Evolutionary conservation across 495 filamentous ascomycete genomes (phyloP).

Genomic region (Penicillium coprophilum): DNA sequence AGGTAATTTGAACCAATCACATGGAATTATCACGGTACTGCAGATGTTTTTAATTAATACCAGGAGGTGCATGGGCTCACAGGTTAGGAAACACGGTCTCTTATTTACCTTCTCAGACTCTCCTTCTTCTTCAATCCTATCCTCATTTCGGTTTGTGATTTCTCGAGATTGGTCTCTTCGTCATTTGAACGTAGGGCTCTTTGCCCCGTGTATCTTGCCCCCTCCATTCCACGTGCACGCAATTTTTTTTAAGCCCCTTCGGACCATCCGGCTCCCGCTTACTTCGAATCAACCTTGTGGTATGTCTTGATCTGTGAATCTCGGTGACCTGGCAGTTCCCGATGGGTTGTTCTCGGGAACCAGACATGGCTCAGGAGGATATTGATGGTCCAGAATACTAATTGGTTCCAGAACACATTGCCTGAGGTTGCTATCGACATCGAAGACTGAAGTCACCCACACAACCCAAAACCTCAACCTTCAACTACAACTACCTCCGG

Average conservation of each 20-base stretch:
- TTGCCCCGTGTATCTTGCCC: slow-evolving; percentile 13
- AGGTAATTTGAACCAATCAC: background rate
- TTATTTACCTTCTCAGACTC: slow-evolving; percentile 16
- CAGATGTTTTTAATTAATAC: slow-evolving; percentile 16
- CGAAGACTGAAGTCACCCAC: background rate
- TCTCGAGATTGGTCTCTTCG: slow-evolving; percentile 7
- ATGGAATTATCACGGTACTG: background rate
- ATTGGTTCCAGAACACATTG: slow-evolving; percentile 7
- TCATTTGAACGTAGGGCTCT: slow-evolving; percentile 14
- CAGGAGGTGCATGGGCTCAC: slow-evolving; percentile 19
- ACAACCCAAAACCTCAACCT: background rate
- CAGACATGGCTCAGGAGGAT: background rate
- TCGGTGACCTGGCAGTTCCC: slow-evolving; percentile 1
- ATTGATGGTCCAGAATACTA: slow-evolving; percentile 12
- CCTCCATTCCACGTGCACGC: slow-evolving; percentile 30
- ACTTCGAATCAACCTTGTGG: slow-evolving; percentile 16
- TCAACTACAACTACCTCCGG: slow-evolving; percentile 7
- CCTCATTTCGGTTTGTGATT: background rate
- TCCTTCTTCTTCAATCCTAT: slow-evolving; percentile 6
- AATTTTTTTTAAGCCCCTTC: slow-evolving; percentile 17
- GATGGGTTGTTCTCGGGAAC: background rate
- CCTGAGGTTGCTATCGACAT: slow-evolving; percentile 10
- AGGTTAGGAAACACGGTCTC: slow-evolving; percentile 2
- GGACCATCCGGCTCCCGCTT: slow-evolving; percentile 28
- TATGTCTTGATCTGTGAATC: slow-evolving; percentile 18